These are phyloP conservation scores for Aspergillus glaucus DNA, from an alignment of 2,329 filamentous ascomycete genomes.

Conservation along the genomic window DNA sequence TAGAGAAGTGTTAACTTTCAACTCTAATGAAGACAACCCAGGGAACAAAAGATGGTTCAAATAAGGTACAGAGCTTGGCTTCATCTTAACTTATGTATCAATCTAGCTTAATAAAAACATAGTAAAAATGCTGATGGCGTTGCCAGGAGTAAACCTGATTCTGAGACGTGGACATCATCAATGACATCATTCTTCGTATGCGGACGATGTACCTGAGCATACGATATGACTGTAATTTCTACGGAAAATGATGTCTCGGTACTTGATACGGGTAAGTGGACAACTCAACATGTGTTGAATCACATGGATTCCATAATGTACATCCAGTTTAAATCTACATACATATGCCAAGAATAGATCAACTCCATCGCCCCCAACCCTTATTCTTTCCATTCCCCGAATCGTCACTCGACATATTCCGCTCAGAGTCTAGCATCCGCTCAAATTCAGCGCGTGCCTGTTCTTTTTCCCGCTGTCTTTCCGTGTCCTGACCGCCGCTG, in stretches of 20 bases:
- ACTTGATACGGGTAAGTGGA: too few species aligned
- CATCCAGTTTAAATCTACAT: neutral
- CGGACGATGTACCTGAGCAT: too few species aligned
- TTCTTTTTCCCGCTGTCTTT: slow-evolving; percentile 25
- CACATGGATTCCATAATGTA: neutral
- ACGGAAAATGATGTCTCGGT: too few species aligned
- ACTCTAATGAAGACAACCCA: neutral
- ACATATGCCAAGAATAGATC: slow-evolving; percentile 3
- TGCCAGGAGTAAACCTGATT: slow-evolving; percentile 7
- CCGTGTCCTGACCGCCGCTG: slow-evolving; percentile 7
- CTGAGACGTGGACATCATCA: neutral
- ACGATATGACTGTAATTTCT: too few species aligned
- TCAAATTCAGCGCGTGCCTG: slow-evolving; percentile 41
- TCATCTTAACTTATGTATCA: neutral
- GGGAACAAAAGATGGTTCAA: neutral
- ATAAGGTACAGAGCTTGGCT: neutral
- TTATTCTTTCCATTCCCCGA: slow-evolving; percentile 5
- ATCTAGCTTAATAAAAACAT: neutral
- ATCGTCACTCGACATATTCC: slow-evolving; percentile 18
- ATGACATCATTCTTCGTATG: neutral
- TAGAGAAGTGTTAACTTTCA: neutral
- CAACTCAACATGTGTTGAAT: too few species aligned
- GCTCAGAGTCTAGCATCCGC: slow-evolving; percentile 36
- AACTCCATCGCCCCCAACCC: slow-evolving; percentile 15
- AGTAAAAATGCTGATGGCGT: slow-evolving; percentile 1